Conservation (phyloP, 1,284 basidiomycete genomes). For the Rhodotorula sp. region DNA sequence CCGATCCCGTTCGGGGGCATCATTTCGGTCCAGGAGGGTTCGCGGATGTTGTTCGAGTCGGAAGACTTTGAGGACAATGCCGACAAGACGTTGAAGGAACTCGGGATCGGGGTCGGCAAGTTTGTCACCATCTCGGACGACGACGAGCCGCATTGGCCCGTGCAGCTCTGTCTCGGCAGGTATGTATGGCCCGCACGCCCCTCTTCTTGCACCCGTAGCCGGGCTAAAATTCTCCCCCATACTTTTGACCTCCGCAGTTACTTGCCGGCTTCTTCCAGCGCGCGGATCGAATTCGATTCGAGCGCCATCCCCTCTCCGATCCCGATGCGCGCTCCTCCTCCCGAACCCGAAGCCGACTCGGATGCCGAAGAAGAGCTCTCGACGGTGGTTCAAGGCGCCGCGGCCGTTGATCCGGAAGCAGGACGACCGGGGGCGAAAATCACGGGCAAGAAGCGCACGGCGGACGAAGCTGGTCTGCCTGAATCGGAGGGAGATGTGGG, state of each 20-base stretch:
- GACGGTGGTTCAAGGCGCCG: slow-evolving; percentile 3
- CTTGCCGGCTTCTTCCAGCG: slow-evolving; percentile 11
- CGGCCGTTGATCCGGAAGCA: neutral
- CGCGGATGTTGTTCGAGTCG: slow-evolving; percentile 76
- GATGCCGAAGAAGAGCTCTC: slow-evolving; percentile 8
- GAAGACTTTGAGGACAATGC: slow-evolving; percentile 80
- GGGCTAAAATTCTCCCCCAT: too few species aligned
- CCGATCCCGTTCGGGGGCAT: slow-evolving; percentile 54
- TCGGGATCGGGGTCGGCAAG: slow-evolving; percentile 69
- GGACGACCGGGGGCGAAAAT: slow-evolving; percentile 1
- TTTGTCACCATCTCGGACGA: slow-evolving; percentile 85
- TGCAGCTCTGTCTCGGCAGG: slow-evolving; percentile 58
- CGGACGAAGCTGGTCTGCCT: slow-evolving; percentile 28
- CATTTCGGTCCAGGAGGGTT: slow-evolving; percentile 82
- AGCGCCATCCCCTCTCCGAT: slow-evolving; percentile 27
- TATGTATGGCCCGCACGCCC: neutral
- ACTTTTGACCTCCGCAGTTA: neutral
- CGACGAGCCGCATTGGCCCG: slow-evolving; percentile 71
- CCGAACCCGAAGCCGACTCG: neutral
- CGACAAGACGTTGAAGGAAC: slow-evolving; percentile 66
- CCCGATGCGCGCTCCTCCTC: slow-evolving; percentile 23
- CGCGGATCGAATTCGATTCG: slow-evolving; percentile 2
- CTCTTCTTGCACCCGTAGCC: neutral
- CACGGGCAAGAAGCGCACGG: slow-evolving; percentile 24
- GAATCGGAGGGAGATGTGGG: neutral